Base-by-base conservation (phyloP, 106 monocot genomes). In the Cymbidium sinense region DNA sequence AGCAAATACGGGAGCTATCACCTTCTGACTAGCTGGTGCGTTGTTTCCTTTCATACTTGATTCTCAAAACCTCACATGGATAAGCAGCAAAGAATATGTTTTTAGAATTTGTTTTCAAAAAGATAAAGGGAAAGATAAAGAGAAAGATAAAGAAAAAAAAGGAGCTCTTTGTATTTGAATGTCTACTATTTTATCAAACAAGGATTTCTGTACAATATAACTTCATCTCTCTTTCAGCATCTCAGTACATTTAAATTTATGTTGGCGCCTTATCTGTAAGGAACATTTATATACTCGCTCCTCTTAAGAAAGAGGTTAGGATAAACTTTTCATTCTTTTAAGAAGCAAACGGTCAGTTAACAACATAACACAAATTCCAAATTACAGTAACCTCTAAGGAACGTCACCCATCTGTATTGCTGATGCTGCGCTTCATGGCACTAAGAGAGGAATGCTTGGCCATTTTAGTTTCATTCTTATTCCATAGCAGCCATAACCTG, bases 141-240 rank as follows among this genome's bases (percentile, higher is more conserved):
- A 78, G 27, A 82, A 61, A 86, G 44, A 76, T 50, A 43, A 79
- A 75, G 74, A 77, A 75, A 37, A 47, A 30, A 62, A 31, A 44
- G 31, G 50, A 39, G 3, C 27, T 80, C 18, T 20, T 76, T 71
- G 36, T 65, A 21, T 55, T 34, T 30, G 28, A 20, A 30, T 34
- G 47, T 62, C 58, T 41, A 69, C 33, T 69, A 29, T 31, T 34
- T 69, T 34, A 61, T 61, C 61, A 47, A 47, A 47, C 47, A 47
- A 47, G 12, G 2, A 47, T 58, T 2, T 51, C 5, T 0, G 23
- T 58, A 58, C 5, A 23, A 58, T n/a, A 58, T 58, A 58, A n/a
- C 3, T n/a, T 4, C n/a, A 3, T n/a, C 2, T 47, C 13, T 47
- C 47, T 47, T 58, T 58, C 67, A 67, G 30, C 30, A 30, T 29